phyloP scores from a whole-genome alignment of 1,139 yeast species.

The Protomyces arabidopsidicola region DNA sequence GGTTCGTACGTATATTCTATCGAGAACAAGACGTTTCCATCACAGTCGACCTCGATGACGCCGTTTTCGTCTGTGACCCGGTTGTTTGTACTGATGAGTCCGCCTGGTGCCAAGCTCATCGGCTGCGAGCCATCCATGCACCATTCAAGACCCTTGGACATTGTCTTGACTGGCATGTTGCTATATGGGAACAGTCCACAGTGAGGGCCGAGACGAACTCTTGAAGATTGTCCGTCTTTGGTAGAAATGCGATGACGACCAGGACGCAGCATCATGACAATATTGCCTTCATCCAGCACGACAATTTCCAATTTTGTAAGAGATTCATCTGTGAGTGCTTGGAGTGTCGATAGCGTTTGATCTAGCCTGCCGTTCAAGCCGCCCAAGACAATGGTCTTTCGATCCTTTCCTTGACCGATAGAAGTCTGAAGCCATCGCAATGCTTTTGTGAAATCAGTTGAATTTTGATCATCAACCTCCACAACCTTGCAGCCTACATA shows the following conservation, averaged over 20 bases:
- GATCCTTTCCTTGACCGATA: no score
- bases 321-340: background rate
- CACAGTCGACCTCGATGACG: constrained; percentile 3
- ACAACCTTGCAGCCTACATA: background rate
- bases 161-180: background rate
- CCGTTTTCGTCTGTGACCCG: constrained; percentile 7
- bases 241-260: background rate
- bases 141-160: constrained; percentile 17
- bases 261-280: constrained; percentile 5
- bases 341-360: constrained; percentile 17
- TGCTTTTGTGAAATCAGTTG: constrained; percentile 21
- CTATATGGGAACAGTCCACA: constrained; percentile 11
- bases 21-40: constrained; percentile 8
- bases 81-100: constrained; percentile 16
- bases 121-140: constrained; percentile 14
- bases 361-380: constrained; percentile 21
- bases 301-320: background rate
- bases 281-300: constrained; percentile 6
- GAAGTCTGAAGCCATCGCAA: background rate
- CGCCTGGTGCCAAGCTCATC: constrained; percentile 8
- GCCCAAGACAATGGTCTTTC: constrained; percentile 3
- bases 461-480: constrained; percentile 9
- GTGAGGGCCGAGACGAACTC: constrained; percentile 5
- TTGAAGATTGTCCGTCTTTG: background rate
- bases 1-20: background rate